Base-by-base conservation (phyloP, 2,329 filamentous ascomycete genomes). In the Diplodia scrobiculata region DNA sequence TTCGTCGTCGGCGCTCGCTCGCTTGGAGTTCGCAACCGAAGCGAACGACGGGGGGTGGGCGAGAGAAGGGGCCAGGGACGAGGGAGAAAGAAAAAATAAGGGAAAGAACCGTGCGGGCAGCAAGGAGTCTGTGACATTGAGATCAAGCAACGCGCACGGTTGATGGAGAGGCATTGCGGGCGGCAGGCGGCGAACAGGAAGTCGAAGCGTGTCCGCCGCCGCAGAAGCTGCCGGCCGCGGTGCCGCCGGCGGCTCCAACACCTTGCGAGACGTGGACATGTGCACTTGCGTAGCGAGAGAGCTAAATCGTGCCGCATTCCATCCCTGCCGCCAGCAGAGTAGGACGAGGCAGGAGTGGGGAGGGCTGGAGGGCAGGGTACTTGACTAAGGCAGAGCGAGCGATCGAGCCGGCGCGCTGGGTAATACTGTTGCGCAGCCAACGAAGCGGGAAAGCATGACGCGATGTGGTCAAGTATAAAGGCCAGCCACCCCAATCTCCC, bases 151-250 rank as follows among this genome's bases (percentile, higher is more conserved):
- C 19, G 48, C 47, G 32, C 4, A 21, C 17, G 17, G 52, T 21
- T 58, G 54, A 19, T n/a, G n/a, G 19, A 45, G 17, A 25, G 25
- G 25, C 25, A 25, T 25, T 25, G 25, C 38, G 21, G 19, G 53
- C 19, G 19, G n/a, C 17, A 25, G 21, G 36, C 53, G 53, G 36
- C 53, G 53, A 58, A 58, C 53, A 58, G 54, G 38, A 59, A 59
- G 36, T 47, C 36, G 54, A 47, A 59, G 54, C 54, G 53, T 36
- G 54, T 45, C 54, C 50, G 50, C 38, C 54, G 55, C 55, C 38
- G 55, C 38, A 21, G n/a, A 47, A 32, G 27, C 41, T 47, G 58
- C 58, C 58, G 58, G 41, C 58, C 58, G 58, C 27, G 41, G 41
- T 62, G 58, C 58, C 58, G 45, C 58, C 58, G 55, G 38, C 55